Evolutionary conservation across 345 rosid species (phyloP).

Genomic region (Ceriops tagal): DNA sequence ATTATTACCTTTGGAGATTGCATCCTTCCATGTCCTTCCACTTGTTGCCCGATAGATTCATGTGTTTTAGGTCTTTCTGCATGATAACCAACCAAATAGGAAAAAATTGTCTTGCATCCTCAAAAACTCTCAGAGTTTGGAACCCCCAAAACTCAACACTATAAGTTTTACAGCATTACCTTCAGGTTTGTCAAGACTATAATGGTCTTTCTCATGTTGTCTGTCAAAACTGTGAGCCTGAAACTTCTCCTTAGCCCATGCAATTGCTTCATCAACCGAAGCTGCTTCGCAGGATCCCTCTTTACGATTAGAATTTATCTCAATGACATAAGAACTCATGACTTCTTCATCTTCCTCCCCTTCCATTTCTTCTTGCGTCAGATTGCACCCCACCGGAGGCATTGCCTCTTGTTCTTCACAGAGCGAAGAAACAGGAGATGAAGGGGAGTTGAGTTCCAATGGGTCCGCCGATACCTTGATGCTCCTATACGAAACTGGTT

Average conservation of each 20-base stretch:
- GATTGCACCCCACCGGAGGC: neutral
- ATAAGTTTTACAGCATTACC: slow-evolving; percentile 20
- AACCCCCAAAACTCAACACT: neutral
- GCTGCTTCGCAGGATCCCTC: slow-evolving; percentile 47
- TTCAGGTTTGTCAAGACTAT: slow-evolving; percentile 18
- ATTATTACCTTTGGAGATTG: slow-evolving; percentile 24
- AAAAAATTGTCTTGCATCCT: neutral
- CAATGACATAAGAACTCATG: slow-evolving; percentile 83
- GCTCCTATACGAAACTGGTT: slow-evolving; percentile 51
- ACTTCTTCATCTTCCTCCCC: slow-evolving; percentile 61
- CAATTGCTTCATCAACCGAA: slow-evolving; percentile 62
- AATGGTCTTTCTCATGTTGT: slow-evolving; percentile 16
- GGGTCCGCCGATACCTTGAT: slow-evolving; percentile 45
- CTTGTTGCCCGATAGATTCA: slow-evolving; percentile 12
- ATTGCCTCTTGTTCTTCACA: slow-evolving; percentile 42
- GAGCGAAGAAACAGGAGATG: slow-evolving; percentile 71
- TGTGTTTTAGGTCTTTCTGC: slow-evolving; percentile 26
- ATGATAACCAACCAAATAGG: slow-evolving; percentile 1
- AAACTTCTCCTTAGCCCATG: slow-evolving; percentile 67
- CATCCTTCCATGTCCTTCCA: slow-evolving; percentile 20
- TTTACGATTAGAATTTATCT: slow-evolving; percentile 57
- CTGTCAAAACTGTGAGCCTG: slow-evolving; percentile 26
- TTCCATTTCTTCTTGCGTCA: slow-evolving; percentile 30
- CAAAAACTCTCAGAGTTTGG: neutral
- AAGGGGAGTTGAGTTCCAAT: slow-evolving; percentile 60